phyloP scores from a whole-genome alignment of 202 grass and related monocot genomes.

The Miscanthus sacchariflorus region DNA sequence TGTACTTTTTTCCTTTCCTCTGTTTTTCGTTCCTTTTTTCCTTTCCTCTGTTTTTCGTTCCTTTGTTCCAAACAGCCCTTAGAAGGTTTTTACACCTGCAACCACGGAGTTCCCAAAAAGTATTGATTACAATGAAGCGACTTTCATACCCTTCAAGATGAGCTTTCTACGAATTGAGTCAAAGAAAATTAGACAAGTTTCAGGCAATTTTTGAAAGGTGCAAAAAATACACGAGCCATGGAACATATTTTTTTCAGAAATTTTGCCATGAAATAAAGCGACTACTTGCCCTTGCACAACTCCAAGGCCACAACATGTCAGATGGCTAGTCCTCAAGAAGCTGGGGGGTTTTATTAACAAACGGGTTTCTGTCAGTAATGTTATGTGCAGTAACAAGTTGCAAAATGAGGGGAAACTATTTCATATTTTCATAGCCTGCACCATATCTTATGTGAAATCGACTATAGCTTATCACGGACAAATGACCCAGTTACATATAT shows the following conservation, averaged over 20 bases:
- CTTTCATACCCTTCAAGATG: too few relatives aligned
- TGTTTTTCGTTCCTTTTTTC: too few relatives aligned
- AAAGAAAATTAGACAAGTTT: too few relatives aligned
- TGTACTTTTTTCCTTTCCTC: too few relatives aligned
- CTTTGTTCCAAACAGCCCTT: too few relatives aligned
- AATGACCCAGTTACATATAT: not conserved
- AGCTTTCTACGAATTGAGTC: too few relatives aligned
- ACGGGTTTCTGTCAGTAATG: not conserved
- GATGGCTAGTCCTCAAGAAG: not conserved
- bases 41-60: too few relatives aligned
- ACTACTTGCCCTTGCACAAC: not conserved
- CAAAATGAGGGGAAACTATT: not conserved
- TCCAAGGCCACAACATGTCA: too few relatives aligned
- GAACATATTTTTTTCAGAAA: not conserved
- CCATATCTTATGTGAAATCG: not conserved
- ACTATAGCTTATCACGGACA: not conserved
- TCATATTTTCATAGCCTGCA: not conserved
- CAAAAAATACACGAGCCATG: too few relatives aligned
- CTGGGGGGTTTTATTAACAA: not conserved
- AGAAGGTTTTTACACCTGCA: not conserved
- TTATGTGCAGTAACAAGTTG: not conserved
- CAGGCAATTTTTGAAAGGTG: too few relatives aligned
- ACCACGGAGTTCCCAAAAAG: too few relatives aligned
- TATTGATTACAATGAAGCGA: too few relatives aligned
- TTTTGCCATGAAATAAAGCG: not conserved